Evolutionary conservation across 2,329 filamentous ascomycete species (phyloP), one percentile per base, ranked within the genome.

Genomic region (Botrytis galanthina): DNA sequence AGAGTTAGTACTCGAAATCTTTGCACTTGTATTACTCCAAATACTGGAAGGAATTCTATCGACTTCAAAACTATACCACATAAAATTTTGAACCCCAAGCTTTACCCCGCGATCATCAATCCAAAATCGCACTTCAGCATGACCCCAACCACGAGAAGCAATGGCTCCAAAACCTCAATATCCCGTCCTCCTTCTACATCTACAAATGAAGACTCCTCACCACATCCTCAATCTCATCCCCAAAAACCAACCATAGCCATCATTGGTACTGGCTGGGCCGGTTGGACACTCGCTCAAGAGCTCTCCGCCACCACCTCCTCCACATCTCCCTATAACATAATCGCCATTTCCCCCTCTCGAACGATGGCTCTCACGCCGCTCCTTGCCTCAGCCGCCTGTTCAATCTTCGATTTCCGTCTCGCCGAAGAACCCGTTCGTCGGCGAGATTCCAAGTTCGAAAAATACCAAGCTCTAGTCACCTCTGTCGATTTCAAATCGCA

Each of bases 331-430:
- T 85, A 83, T 75, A 78, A 81, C 59, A 78, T 85, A 48, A 82
- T 80, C 2, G 78, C 85, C 54, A 82, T 85, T 26, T 84, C 84
- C 0, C 84, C 84, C 1, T 74, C 81, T 10, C 78, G 81, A 26
- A 85, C 83, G 4, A 81, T 82, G 29, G 82, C 83, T 67, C 84
- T 85, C 73, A 85, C 84, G 0, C 84, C 84, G 8, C 79, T 85
- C 1, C 81, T 85, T 3, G 83, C 84, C 18, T 83, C 82, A 37
- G 84, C 83, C 42, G 84, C 84, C 29, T 83, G 82, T 62, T 84
- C 83, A 0, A 79, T 84, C 20, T 85, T 84, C 79, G 81, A 84
- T 73, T 84, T 84, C 72, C 80, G 81, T 32, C 79, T 85, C 1
- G 84, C 83, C 42, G 83, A 85, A 75, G 83, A 84, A 73, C 83